A percentile compares a stretch with the other conserved stretches of the same genome.
These are phyloP conservation scores for Naganishia friedmannii DNA, from an alignment of 768 basidiomycete genomes.

Conservation along the genomic window DNA sequence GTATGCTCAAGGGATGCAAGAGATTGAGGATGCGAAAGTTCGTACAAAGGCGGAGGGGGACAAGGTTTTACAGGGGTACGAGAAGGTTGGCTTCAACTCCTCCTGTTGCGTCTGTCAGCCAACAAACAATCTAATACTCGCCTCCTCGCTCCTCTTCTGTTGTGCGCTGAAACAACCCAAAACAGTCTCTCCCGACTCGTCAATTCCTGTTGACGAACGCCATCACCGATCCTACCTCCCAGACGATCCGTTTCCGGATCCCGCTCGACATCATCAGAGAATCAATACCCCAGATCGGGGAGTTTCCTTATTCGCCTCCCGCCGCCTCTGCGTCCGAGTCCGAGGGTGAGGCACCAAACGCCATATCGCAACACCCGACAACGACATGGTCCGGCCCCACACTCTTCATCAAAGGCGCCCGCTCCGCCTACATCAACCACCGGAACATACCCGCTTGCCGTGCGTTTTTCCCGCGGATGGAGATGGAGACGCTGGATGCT, in stretches of 20 bases:
- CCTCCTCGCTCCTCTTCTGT: background rate
- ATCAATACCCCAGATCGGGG: slow-evolving; percentile 66
- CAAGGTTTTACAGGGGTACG: slow-evolving; percentile 61
- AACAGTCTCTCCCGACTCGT: slow-evolving; percentile 69
- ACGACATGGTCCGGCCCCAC: slow-evolving; percentile 62
- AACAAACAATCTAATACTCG: background rate
- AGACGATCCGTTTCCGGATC: slow-evolving; percentile 65
- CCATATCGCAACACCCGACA: slow-evolving; percentile 33
- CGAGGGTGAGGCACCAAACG: background rate
- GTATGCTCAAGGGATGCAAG: slow-evolving; percentile 71
- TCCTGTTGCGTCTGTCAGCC: too few relatives aligned
- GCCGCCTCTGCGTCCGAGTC: slow-evolving; percentile 6
- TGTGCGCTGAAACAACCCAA: background rate
- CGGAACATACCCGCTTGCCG: slow-evolving; percentile 64
- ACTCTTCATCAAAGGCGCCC: slow-evolving; percentile 73
- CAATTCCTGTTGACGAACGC: slow-evolving; percentile 87
- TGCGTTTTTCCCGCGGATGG: slow-evolving; percentile 70
- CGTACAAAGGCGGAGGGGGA: slow-evolving; percentile 69
- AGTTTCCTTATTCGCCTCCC: slow-evolving; percentile 66
- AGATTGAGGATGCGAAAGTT: slow-evolving; percentile 63
- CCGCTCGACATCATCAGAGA: slow-evolving; percentile 66
- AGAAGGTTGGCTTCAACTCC: slow-evolving; percentile 66
- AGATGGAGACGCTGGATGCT: slow-evolving; percentile 65
- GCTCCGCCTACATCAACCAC: slow-evolving; percentile 75
- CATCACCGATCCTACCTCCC: slow-evolving; percentile 52